These are phyloP conservation scores for Beauveria asiatica DNA, from an alignment of 2,329 filamentous ascomycete genomes.

Conservation along the genomic window DNA sequence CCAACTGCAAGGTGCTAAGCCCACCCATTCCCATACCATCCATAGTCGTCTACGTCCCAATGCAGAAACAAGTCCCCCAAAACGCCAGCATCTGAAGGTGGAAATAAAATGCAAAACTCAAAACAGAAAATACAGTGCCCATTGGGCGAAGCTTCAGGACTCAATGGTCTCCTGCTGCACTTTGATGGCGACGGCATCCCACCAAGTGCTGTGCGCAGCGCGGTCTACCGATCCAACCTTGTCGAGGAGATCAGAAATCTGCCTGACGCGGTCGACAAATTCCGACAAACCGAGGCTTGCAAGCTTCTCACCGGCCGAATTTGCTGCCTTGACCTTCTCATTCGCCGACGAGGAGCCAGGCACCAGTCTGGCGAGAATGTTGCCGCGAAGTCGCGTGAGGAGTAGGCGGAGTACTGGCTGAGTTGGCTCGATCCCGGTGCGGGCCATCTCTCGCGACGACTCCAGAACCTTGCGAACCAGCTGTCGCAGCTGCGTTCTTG, in stretches of 20 bases:
- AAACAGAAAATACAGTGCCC: not conserved
- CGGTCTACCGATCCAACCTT: slow-evolving; percentile 59
- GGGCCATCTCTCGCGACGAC: slow-evolving; percentile 39
- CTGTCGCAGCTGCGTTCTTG: slow-evolving; percentile 49
- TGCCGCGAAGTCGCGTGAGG: slow-evolving; percentile 56
- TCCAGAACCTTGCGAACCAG: slow-evolving; percentile 48
- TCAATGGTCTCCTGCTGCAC: slow-evolving; percentile 36
- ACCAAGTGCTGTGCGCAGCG: slow-evolving; percentile 60
- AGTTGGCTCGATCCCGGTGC: slow-evolving; percentile 32
- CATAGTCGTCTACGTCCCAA: not conserved
- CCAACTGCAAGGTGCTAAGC: not conserved
- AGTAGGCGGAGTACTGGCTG: slow-evolving; percentile 58
- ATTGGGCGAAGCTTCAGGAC: not conserved
- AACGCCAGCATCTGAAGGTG: not conserved
- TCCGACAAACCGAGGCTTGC: slow-evolving; percentile 63
- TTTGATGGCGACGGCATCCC: slow-evolving; percentile 55
- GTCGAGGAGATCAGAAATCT: slow-evolving; percentile 60
- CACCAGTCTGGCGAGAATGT: slow-evolving; percentile 56
- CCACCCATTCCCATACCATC: not conserved
- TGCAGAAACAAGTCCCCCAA: not conserved
- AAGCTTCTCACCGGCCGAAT: slow-evolving; percentile 59
- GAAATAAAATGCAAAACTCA: not conserved
- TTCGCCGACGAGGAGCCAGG: slow-evolving; percentile 59
- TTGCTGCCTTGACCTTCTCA: slow-evolving; percentile 62
- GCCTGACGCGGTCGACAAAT: slow-evolving; percentile 60